phyloP scores from a whole-genome alignment of 2,329 filamentous ascomycete species.

The Xylariaceae sp. region DNA sequence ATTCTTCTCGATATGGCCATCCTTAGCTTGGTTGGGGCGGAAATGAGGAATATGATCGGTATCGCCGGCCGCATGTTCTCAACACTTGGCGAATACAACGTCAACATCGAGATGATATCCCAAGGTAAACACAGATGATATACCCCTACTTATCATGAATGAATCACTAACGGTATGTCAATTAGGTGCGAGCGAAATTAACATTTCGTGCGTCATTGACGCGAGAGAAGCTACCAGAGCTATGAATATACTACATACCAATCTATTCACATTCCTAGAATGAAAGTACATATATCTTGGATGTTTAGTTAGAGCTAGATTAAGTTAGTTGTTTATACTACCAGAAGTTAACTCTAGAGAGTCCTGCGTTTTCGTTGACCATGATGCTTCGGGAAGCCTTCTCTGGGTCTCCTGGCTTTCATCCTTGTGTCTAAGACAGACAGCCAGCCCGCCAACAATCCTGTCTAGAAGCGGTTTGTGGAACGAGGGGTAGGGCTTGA shows the following conservation, averaged over 20 bases:
- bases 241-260: constrained; percentile 93
- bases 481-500: too few species aligned
- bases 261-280: constrained; percentile 92
- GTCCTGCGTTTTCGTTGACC: background rate
- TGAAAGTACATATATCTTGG: constrained; percentile 31
- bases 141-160: background rate
- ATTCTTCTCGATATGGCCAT: constrained; percentile 92
- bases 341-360: background rate
- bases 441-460: too few species aligned
- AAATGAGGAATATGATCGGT: constrained; percentile 97
- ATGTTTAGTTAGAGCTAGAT: background rate
- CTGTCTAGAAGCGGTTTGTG: too few species aligned
- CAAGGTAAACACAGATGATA: constrained; percentile 60
- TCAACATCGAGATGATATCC: constrained; percentile 99
- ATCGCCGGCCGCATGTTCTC: constrained; percentile 94
- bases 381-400: too few species aligned
- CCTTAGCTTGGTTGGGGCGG: constrained; percentile 84
- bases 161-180: background rate
- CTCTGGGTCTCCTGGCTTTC: too few species aligned
- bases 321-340: background rate
- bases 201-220: constrained; percentile 96
- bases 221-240: constrained; percentile 85
- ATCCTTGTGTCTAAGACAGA: too few species aligned
- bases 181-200: constrained; percentile 92
- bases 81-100: constrained; percentile 82